These are phyloP conservation scores for Pseudogymnoascus pannorum DNA, from an alignment of 2,329 filamentous ascomycete genomes.

Conservation along the genomic window DNA sequence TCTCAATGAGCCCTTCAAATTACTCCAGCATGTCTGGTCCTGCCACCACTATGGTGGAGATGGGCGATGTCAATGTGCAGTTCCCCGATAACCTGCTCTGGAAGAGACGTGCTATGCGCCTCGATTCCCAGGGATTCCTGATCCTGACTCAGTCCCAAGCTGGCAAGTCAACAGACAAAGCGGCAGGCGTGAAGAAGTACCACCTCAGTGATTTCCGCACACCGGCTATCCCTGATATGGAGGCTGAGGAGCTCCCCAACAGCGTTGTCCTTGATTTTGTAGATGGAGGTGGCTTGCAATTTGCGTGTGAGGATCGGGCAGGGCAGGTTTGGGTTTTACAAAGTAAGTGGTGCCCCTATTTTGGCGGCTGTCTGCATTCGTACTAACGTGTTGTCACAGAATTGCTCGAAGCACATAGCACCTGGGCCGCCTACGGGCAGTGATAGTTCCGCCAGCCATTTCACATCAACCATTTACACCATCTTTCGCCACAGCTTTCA, in stretches of 20 bases:
- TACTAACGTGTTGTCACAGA: constrained; percentile 19
- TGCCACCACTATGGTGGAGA: constrained; percentile 20
- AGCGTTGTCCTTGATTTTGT: constrained; percentile 61
- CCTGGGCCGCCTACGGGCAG: constrained; percentile 22
- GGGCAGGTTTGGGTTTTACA: constrained; percentile 49
- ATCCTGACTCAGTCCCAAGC: constrained; percentile 62
- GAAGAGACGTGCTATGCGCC: constrained; percentile 84
- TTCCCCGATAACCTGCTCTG: constrained; percentile 94
- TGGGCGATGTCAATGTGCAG: constrained; percentile 87
- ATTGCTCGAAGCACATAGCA: constrained; percentile 24
- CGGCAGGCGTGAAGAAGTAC: constrained; percentile 63
- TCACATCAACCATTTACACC: not conserved
- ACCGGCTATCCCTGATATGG: constrained; percentile 80
- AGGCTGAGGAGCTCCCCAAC: constrained; percentile 86
- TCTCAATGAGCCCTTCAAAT: constrained; percentile 17
- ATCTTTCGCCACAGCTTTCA: not conserved
- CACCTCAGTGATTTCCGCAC: constrained; percentile 76
- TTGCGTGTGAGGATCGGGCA: constrained; percentile 55
- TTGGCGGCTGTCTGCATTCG: not conserved
- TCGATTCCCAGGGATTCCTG: constrained; percentile 77
- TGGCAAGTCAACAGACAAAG: constrained; percentile 32
- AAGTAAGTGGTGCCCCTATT: constrained; percentile 20
- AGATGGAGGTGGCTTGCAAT: constrained; percentile 55
- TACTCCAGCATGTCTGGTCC: constrained; percentile 37
- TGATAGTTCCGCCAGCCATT: not conserved